Base-by-base conservation (phyloP, 2,329 filamentous ascomycete species). In the Apiospora kogelbergensis region DNA sequence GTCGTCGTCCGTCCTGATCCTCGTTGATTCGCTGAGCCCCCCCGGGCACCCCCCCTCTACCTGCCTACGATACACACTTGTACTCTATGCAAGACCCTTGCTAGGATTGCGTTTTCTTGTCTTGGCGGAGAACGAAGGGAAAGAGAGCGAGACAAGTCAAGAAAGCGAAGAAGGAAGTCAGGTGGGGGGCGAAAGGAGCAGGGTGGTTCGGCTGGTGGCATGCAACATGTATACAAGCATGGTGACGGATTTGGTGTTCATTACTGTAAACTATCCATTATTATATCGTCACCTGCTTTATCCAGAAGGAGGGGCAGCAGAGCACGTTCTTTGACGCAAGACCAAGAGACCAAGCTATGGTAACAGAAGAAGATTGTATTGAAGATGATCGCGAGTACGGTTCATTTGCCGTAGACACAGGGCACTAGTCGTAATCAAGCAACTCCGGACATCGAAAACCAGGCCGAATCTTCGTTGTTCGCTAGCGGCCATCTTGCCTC, bases 401-500 rank as follows among this genome's bases (percentile, higher is more conserved):
- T 53, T 5, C 22, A 24, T 26, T 30, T 53, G 24, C 26, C 26
- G 46, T 26, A 17, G 24, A 30, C 46, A 57, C 48, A 30, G 13
- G 37, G 9, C 17, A 42, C 11, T 15, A 42, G 17, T 42, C 17
- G 7, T 33, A 33, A 3, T 7, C 7, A 20, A 9, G 7, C 48
- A 33, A 33, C 48, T 33, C 26, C 26, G 30, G 15, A 7, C 15
- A 57, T 33, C 2, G 26, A 33, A 30, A 57, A 33, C 26, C 26
- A 57, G 30, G 48, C 48, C 48, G 48, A 20, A 20, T 33, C 26
- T 60, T 45, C 20, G 42, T 45, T 45, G 42, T n/a, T 45, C 6
- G 53, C 53, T 60, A 60, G 53, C n/a, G 53, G 53, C 53, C 53
- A 60, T 60, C 53, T 60, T 60, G 53, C 53, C 37, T 60, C 53